Evolutionary conservation across 202 grass and related monocot genomes (phyloP).

Genomic region (Schoenoplectus triqueter): DNA sequence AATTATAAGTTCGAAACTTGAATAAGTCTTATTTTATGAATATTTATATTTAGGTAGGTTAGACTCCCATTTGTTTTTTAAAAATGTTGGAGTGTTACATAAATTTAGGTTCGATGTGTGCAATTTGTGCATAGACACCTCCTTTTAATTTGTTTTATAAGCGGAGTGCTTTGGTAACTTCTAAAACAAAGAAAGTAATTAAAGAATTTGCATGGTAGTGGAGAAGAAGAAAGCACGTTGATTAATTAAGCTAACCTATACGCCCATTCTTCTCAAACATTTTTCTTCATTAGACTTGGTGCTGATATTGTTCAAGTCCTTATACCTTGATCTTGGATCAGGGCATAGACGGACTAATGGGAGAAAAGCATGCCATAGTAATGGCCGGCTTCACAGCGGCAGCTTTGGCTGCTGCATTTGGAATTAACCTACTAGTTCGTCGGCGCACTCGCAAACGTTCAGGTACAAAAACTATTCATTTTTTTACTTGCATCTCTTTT

Average conservation of each 20-base stretch:
- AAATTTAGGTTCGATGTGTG: background rate
- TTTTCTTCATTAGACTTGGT: background rate
- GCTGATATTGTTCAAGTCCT: background rate
- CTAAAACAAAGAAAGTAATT: background rate
- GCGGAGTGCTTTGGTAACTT: slow-evolving; percentile 1
- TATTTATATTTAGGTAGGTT: too few relatives aligned
- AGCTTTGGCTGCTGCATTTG: slow-evolving; percentile 7
- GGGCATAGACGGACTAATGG: slow-evolving; percentile 3
- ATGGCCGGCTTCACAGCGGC: slow-evolving; percentile 15
- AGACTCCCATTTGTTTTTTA: too few relatives aligned
- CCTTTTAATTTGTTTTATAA: background rate
- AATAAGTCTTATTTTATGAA: too few relatives aligned
- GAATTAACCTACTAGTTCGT: slow-evolving; percentile 12
- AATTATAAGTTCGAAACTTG: too few relatives aligned
- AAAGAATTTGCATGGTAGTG: background rate
- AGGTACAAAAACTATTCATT: background rate
- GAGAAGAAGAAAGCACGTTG: slow-evolving; percentile 1
- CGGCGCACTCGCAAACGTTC: background rate
- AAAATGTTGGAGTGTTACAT: too few relatives aligned
- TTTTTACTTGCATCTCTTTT: background rate
- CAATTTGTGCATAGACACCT: too few relatives aligned
- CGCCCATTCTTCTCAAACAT: slow-evolving; percentile 11
- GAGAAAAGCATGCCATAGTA: slow-evolving; percentile 21
- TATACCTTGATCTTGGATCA: background rate
- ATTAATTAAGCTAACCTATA: background rate